phyloP scores from a whole-genome alignment of 768 basidiomycete genomes.

The Lentinula detonsa region DNA sequence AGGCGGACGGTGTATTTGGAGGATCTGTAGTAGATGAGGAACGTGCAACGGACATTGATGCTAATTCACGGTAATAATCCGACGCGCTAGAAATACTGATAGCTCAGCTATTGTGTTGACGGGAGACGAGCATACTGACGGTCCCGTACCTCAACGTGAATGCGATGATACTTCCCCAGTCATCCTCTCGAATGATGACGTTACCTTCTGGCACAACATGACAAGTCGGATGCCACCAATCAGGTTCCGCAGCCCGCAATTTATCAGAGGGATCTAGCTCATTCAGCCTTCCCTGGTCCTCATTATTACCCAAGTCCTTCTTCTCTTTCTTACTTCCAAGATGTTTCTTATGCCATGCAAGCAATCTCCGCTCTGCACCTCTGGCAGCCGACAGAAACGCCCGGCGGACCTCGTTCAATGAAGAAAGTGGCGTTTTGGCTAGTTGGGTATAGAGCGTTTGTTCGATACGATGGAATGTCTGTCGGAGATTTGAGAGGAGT shows the following conservation, averaged over 20 bases:
- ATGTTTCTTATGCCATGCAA: slow-evolving; percentile 65
- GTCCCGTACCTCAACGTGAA: slow-evolving; percentile 63
- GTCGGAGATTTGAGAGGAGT: slow-evolving; percentile 44
- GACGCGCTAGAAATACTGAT: slow-evolving; percentile 34
- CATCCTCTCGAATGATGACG: slow-evolving; percentile 61
- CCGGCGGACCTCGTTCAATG: slow-evolving; percentile 59
- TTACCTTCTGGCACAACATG: slow-evolving; percentile 65
- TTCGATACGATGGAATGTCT: slow-evolving; percentile 53
- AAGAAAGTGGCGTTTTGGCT: slow-evolving; percentile 32
- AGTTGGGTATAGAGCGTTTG: slow-evolving; percentile 55
- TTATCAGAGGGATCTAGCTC: slow-evolving; percentile 9
- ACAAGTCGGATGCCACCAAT: slow-evolving; percentile 58
- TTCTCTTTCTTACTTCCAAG: slow-evolving; percentile 21
- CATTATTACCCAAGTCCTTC: slow-evolving; percentile 11
- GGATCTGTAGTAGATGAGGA: slow-evolving; percentile 8
- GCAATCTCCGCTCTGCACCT: slow-evolving; percentile 48
- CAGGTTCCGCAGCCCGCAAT: slow-evolving; percentile 39
- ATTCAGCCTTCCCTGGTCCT: slow-evolving; percentile 8
- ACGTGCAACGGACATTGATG: slow-evolving; percentile 28
- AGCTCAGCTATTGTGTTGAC: background rate
- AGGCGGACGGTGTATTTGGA: slow-evolving; percentile 14
- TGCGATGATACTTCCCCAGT: slow-evolving; percentile 76
- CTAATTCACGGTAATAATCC: slow-evolving; percentile 51
- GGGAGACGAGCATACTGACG: slow-evolving; percentile 4
- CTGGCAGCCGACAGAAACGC: slow-evolving; percentile 46